A percentile compares a stretch with the other conserved stretches of the same genome.
phyloP scores from a whole-genome alignment of 1,284 basidiomycete species.

The Puccinia triticina region DNA sequence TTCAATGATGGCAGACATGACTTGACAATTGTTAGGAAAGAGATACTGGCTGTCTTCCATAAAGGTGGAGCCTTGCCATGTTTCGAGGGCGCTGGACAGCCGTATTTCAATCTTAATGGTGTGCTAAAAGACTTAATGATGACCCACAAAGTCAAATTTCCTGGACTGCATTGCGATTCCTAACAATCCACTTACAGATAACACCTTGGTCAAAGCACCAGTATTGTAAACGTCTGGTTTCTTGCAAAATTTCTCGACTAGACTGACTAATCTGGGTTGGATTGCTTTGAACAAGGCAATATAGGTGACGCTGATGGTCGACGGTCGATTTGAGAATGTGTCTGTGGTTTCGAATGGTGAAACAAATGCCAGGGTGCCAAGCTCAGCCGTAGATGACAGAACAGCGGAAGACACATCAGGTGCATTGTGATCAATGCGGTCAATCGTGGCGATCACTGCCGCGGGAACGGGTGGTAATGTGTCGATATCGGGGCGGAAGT shows the following conservation, averaged over 20 bases:
- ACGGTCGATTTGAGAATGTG: constrained; percentile 55
- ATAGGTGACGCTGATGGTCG: constrained; percentile 75
- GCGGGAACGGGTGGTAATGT: constrained; percentile 76
- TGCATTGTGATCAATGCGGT: constrained; percentile 69
- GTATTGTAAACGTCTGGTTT: constrained; percentile 71
- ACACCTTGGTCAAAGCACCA: constrained; percentile 77
- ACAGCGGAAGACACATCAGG: constrained; percentile 72
- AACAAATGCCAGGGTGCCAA: constrained; percentile 78
- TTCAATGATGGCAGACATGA: background rate
- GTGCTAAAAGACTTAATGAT: constrained; percentile 74
- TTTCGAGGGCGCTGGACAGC: constrained; percentile 82
- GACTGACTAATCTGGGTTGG: constrained; percentile 78
- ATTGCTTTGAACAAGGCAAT: constrained; percentile 80
- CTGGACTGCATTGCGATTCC: background rate
- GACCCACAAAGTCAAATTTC: constrained; percentile 4
- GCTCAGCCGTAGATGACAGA: constrained; percentile 81
- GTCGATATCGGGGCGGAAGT: constrained; percentile 85
- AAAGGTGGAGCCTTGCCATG: constrained; percentile 80
- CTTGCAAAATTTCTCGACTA: constrained; percentile 68
- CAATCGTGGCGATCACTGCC: constrained; percentile 72
- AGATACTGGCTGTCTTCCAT: constrained; percentile 76
- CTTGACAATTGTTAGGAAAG: constrained; percentile 54
- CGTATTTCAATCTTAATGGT: constrained; percentile 90
- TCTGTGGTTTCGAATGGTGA: constrained; percentile 69
- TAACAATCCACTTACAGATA: constrained; percentile 68